Evolutionary conservation across 495 filamentous ascomycete genomes (phyloP), one percentile per base, ranked within the genome.

Genomic region (Neurospora tetrasperma): DNA sequence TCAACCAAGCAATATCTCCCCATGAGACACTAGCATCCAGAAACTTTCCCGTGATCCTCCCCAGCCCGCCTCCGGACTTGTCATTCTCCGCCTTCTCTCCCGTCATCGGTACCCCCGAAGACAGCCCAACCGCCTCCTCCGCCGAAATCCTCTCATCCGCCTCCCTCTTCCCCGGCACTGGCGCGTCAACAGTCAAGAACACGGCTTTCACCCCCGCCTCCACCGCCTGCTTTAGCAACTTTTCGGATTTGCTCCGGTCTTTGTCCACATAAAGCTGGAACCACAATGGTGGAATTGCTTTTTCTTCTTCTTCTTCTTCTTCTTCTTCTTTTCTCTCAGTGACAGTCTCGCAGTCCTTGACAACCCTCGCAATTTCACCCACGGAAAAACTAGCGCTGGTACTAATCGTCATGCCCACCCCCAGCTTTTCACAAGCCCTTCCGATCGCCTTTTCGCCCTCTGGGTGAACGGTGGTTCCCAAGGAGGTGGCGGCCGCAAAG

Each of bases 221-320:
- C 38, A 80, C 83, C 43, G 89, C 89, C 69, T 86, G 82, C 2
- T 81, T 82, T 0, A 96, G 82, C 12, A 96, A 82, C 0, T 80
- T 83, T 69, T 89, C 91, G n/a, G 90, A 89, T 74, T 92, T 92
- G 59, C 81, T 71, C 2, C 92, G 86, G 73, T 93, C 85, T 54
- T 88, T 89, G 80, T 95, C 90, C 70, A 96, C 92, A 76, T 97
- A 97, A 44, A 97, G 82, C 76, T 96, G 93, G 76, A 94, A 90
- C 83, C 94, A 94, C 76, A 92, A 87, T 2, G 84, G 82, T 2
- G 84, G 82, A 16, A 80, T 71, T 7, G 14, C 54, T 59, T 8
- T 18, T 54, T 31, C 4, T 72, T 23, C 74, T 44, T 38, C 8
- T 76, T 69, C 6, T 69, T 48, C 39, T 81, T 80, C 5, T 44